Conservation (phyloP, 495 filamentous ascomycete genomes). For the Podospora tetraspora region DNA sequence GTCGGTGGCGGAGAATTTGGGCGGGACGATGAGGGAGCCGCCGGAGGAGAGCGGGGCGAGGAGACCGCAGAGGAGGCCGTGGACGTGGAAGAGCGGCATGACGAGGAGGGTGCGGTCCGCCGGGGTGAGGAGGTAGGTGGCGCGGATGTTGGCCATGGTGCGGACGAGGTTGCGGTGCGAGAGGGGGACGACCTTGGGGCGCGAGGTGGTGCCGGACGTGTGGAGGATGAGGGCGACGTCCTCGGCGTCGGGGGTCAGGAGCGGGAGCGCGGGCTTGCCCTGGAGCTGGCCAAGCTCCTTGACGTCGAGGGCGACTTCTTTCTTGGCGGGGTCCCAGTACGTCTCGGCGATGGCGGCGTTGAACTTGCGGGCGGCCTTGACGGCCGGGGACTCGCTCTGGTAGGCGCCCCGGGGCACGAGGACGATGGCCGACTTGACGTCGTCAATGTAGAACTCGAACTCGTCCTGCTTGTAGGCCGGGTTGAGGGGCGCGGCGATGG, state of each 20-base stretch:
- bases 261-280: conserved; percentile 41
- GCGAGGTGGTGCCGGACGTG: conserved; percentile 70
- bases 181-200: conserved; percentile 77
- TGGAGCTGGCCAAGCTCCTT: conserved; percentile 65
- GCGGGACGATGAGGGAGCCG: conserved; percentile 67
- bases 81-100: conserved; percentile 88
- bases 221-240: conserved; percentile 69
- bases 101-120: conserved; percentile 76
- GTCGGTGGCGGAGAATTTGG: conserved; percentile 71
- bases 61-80: conserved; percentile 74
- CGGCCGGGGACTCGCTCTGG: conserved; percentile 55
- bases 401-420: conserved; percentile 68
- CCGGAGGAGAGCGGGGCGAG: conserved; percentile 67
- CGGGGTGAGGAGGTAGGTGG: conserved; percentile 63
- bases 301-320: conserved; percentile 65
- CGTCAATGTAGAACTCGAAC: conserved; percentile 85
- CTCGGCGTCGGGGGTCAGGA: conserved; percentile 55
- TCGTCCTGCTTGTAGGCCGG: conserved; percentile 79
- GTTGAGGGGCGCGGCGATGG: conserved; percentile 75
- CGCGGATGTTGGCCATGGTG: conserved; percentile 61
- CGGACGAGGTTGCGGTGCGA: conserved; percentile 72
- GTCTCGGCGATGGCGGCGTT: conserved; percentile 74
- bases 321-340: conserved; percentile 59
- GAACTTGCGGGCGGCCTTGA: conserved; percentile 68
- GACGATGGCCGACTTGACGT: conserved; percentile 68